Evolutionary conservation across 179 eudicot genomes (phyloP).

Genomic region (Beta corolliflora): DNA sequence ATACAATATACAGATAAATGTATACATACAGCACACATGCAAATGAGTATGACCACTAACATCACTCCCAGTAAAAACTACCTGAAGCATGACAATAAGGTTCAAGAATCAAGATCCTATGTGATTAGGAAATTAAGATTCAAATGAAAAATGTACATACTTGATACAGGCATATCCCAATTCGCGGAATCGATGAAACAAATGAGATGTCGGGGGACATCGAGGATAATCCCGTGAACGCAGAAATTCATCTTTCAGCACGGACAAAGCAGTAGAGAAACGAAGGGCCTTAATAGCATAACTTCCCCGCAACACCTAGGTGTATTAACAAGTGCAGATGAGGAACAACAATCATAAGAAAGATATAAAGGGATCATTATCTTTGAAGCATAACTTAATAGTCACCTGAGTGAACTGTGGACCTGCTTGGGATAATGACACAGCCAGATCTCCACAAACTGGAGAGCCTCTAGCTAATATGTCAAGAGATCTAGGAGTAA

Average conservation of each 20-base stretch:
- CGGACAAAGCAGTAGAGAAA: constrained; percentile 93
- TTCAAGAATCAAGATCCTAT: neutral
- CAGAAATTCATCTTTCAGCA: constrained; percentile 89
- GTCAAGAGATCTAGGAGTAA: constrained; percentile 96
- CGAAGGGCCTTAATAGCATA: constrained; percentile 97
- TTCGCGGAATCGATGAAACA: constrained; percentile 95
- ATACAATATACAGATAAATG: neutral
- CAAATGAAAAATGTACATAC: constrained; percentile 43
- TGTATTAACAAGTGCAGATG: constrained; percentile 16
- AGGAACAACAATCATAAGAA: constrained; percentile 14
- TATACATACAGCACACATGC: neutral
- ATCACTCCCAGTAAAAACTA: neutral
- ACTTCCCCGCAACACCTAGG: constrained; percentile 82
- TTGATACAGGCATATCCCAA: constrained; percentile 98
- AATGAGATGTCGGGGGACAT: constrained; percentile 94
- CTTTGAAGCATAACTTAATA: constrained; percentile 5
- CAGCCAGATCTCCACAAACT: constrained; percentile 99
- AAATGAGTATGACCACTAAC: neutral
- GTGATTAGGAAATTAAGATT: neutral
- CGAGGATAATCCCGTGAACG: constrained; percentile 98
- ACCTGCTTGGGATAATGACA: constrained; percentile 93
- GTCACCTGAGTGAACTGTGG: constrained; percentile 97
- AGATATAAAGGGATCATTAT: neutral
- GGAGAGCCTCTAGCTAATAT: constrained; percentile 94
- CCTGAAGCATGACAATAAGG: neutral